phyloP scores from a whole-genome alignment of 129 eudicot genomes.

The Chrysanthemum makinoi region DNA sequence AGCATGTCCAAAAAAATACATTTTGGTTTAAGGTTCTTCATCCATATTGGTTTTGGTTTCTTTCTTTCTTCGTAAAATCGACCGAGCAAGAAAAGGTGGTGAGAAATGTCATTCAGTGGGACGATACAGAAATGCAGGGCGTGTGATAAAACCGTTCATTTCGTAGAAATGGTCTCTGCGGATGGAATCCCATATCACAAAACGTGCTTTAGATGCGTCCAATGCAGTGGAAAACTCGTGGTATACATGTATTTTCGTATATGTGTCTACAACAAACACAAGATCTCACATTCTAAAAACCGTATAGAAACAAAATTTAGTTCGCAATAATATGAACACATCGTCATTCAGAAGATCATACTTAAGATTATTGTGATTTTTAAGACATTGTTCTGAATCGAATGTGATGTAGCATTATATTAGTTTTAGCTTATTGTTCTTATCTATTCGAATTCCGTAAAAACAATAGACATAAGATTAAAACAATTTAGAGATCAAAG shows the following conservation, averaged over 20 bases:
- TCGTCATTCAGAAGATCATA: too few relatives aligned
- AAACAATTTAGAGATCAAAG: neutral
- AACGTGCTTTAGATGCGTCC: slow-evolving; percentile 73
- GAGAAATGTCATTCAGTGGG: slow-evolving; percentile 62
- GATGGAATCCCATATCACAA: slow-evolving; percentile 82
- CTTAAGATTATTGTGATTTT: too few relatives aligned
- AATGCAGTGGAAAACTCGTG: slow-evolving; percentile 70
- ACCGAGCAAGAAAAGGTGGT: neutral
- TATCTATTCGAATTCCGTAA: neutral
- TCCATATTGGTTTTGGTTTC: slow-evolving; percentile 11
- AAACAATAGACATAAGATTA: neutral
- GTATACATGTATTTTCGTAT: slow-evolving; percentile 34
- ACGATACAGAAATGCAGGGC: slow-evolving; percentile 81
- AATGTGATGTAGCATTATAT: neutral
- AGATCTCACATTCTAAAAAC: too few relatives aligned
- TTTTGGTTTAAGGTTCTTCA: slow-evolving; percentile 6
- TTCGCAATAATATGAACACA: too few relatives aligned
- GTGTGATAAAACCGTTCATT: slow-evolving; percentile 76
- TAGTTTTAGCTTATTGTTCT: neutral
- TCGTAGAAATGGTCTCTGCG: slow-evolving; percentile 72
- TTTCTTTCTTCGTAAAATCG: neutral
- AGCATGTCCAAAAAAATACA: slow-evolving; percentile 5
- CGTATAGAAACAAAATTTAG: too few relatives aligned
- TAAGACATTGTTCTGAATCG: too few relatives aligned
- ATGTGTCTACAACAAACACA: neutral